These are phyloP conservation scores for Huntiella bhutanensis DNA, from an alignment of 2,329 filamentous ascomycete species.

Conservation along the genomic window DNA sequence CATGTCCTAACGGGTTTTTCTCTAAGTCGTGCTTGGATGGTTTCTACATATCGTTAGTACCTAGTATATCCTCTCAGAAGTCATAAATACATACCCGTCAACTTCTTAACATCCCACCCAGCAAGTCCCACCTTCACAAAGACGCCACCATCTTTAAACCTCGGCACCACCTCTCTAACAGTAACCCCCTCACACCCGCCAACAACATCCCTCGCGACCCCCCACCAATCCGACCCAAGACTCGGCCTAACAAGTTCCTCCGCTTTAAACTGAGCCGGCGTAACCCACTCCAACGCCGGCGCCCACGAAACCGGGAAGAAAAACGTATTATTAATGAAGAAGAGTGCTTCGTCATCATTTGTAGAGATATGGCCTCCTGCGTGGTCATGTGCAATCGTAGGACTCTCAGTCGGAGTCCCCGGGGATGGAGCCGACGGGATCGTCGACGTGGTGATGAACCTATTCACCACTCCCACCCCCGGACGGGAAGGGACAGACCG, in stretches of 20 bases:
- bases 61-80: background rate
- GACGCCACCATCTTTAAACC: slow-evolving; percentile 78
- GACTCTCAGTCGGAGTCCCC: slow-evolving; percentile 10
- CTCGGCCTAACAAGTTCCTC: slow-evolving; percentile 30
- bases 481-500: no score
- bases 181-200: slow-evolving; percentile 43
- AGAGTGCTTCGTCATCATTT: slow-evolving; percentile 55
- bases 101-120: slow-evolving; percentile 21
- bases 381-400: slow-evolving; percentile 31
- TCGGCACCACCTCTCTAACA: slow-evolving; percentile 64
- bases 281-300: slow-evolving; percentile 10
- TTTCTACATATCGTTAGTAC: slow-evolving; percentile 18
- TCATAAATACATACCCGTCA: slow-evolving; percentile 21
- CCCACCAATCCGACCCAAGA: slow-evolving; percentile 33
- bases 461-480: no score
- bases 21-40: slow-evolving; percentile 42
- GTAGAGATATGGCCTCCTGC: slow-evolving; percentile 69
- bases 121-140: slow-evolving; percentile 62
- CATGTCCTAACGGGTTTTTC: slow-evolving; percentile 63
- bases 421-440: background rate
- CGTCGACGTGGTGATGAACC: background rate
- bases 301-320: slow-evolving; percentile 9
- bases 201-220: slow-evolving; percentile 40
- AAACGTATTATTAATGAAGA: slow-evolving; percentile 67
- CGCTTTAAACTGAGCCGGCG: slow-evolving; percentile 5